Conservation (phyloP, 2,329 filamentous ascomycete genomes). For the Drechslera avenae region DNA sequence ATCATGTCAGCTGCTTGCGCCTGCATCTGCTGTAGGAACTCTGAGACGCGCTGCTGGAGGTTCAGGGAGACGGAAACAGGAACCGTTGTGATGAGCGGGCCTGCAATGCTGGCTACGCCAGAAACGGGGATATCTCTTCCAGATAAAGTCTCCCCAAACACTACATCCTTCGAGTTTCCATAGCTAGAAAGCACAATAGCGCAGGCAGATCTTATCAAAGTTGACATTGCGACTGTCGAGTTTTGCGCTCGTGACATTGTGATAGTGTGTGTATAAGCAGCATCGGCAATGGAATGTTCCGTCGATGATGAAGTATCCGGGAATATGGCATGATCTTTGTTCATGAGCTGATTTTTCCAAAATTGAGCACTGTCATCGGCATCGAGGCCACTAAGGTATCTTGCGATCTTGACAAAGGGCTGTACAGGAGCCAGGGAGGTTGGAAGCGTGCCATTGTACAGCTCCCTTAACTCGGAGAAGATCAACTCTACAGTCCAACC, state of each 20-base stretch:
- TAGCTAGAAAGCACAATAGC: constrained; percentile 25
- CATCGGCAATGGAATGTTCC: neutral
- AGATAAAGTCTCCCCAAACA: constrained; percentile 30
- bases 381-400: neutral
- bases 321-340: neutral
- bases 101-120: constrained; percentile 10
- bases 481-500: constrained; percentile 19
- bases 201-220: constrained; percentile 35
- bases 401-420: neutral
- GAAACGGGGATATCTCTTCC: constrained; percentile 29
- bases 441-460: neutral
- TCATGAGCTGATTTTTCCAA: neutral
- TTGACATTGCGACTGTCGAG: constrained; percentile 11
- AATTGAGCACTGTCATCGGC: neutral
- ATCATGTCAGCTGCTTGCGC: constrained; percentile 8
- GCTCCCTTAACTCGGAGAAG: constrained; percentile 1
- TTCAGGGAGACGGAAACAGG: constrained; percentile 15
- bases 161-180: constrained; percentile 23
- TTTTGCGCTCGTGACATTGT: neutral
- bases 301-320: neutral
- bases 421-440: neutral
- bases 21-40: neutral
- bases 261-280: neutral
- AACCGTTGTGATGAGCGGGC: constrained; percentile 32
- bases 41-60: neutral